phyloP scores from a whole-genome alignment of 768 basidiomycete species.

The Hypsizygus marmoreus region DNA sequence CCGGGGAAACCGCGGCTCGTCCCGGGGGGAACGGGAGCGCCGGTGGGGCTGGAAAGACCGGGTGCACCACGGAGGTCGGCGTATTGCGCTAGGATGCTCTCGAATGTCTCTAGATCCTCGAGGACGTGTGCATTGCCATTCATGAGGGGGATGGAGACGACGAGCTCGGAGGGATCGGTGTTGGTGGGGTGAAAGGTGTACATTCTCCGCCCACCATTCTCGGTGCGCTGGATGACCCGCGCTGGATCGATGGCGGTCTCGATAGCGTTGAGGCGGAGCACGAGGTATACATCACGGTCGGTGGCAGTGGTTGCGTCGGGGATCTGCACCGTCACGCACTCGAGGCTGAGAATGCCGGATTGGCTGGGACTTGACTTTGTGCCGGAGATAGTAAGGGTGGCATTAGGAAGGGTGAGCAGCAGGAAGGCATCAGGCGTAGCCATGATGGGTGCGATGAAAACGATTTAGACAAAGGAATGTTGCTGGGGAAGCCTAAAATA shows the following conservation, averaged over 20 bases:
- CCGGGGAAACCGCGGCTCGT: constrained; percentile 10
- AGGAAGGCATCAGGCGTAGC: constrained; percentile 47
- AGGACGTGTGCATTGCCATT: constrained; percentile 34
- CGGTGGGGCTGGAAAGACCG: constrained; percentile 3
- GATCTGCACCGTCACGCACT: constrained; percentile 59
- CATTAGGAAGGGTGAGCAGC: constrained; percentile 53
- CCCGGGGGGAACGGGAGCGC: neutral
- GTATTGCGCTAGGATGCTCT: constrained; percentile 69
- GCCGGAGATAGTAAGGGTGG: constrained; percentile 38
- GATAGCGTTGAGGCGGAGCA: constrained; percentile 54
- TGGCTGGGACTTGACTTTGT: no score
- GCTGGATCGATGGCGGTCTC: constrained; percentile 66
- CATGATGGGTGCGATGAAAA: constrained; percentile 12
- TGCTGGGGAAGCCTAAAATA: neutral
- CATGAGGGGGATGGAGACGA: constrained; percentile 35
- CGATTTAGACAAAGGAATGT: neutral
- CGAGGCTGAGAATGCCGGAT: constrained; percentile 51
- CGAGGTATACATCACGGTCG: constrained; percentile 65
- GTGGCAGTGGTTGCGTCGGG: constrained; percentile 29
- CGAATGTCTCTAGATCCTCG: constrained; percentile 66
- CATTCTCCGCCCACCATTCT: constrained; percentile 35
- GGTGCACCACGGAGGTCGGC: constrained; percentile 40
- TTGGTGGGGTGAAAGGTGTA: constrained; percentile 48
- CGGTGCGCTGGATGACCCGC: constrained; percentile 41
- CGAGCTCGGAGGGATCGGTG: constrained; percentile 36